A percentile compares a stretch with the other conserved stretches of the same genome.
These are phyloP conservation scores for Populus hybrid DNA, from an alignment of 441 rosid genomes.

Conservation along the genomic window DNA sequence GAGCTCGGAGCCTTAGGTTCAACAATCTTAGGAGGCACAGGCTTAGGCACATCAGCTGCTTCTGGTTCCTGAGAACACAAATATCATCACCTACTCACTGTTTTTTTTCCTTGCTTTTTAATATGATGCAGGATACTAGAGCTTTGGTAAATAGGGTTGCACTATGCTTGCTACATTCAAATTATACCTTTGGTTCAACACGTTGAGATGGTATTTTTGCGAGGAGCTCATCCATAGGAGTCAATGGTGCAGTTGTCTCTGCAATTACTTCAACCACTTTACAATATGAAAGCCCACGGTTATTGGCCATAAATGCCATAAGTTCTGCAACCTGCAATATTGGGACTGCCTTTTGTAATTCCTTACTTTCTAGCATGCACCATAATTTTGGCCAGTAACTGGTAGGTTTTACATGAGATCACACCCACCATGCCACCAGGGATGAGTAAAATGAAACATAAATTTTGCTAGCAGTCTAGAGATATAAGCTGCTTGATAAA, in stretches of 20 bases:
- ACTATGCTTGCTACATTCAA: not conserved
- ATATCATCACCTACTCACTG: not conserved
- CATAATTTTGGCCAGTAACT: not conserved
- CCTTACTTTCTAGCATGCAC: not conserved
- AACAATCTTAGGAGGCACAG: conserved; percentile 35
- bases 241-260: conserved; percentile 85
- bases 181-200: conserved; percentile 36
- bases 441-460: not conserved
- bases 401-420: not conserved
- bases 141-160: not conserved
- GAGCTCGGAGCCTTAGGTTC: conserved; percentile 36
- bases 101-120: no score
- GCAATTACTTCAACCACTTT: conserved; percentile 98
- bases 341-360: not conserved
- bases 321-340: conserved; percentile 86
- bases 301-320: conserved; percentile 85
- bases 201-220: conserved; percentile 73
- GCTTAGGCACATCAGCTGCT: conserved; percentile 30
- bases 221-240: conserved; percentile 79
- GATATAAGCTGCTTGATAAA: not conserved
- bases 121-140: not conserved
- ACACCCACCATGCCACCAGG: not conserved
- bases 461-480: not conserved
- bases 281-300: conserved; percentile 67
- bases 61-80: conserved; percentile 37